A percentile compares a stretch with the other conserved stretches of the same genome.
Evolutionary conservation across 75 land plant species (phyloP).

Genomic region (Picea sitchensis): DNA sequence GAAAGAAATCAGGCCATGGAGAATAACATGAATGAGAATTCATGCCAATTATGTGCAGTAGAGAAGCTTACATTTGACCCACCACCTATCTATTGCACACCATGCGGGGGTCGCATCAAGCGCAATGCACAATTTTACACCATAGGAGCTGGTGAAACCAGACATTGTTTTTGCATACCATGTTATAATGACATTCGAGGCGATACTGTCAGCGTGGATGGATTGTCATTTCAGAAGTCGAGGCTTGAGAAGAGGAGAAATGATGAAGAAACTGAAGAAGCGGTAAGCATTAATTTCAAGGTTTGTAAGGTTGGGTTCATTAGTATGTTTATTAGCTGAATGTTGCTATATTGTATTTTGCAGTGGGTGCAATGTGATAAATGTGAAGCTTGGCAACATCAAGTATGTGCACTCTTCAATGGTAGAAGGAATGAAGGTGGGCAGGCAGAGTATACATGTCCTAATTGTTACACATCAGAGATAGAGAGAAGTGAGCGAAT

Average conservation of each 20-base stretch:
- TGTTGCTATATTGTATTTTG: slow-evolving; percentile 4
- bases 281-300: slow-evolving; percentile 41
- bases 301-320: neutral
- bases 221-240: slow-evolving; percentile 49
- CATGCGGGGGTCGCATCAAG: slow-evolving; percentile 94
- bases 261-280: slow-evolving; percentile 97
- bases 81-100: slow-evolving; percentile 91
- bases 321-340: neutral
- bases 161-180: slow-evolving; percentile 88
- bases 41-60: slow-evolving; percentile 94
- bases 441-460: slow-evolving; percentile 88
- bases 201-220: slow-evolving; percentile 72
- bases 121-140: slow-evolving; percentile 87
- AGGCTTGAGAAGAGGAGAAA: slow-evolving; percentile 85
- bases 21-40: slow-evolving; percentile 71
- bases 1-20: slow-evolving; percentile 96
- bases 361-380: slow-evolving; percentile 99
- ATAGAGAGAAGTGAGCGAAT: slow-evolving; percentile 83
- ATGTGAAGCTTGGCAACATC: slow-evolving; percentile 96
- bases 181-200: slow-evolving; percentile 93
- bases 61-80: slow-evolving; percentile 97
- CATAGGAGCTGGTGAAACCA: slow-evolving; percentile 71
- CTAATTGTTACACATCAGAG: slow-evolving; percentile 73
- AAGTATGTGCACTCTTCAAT: slow-evolving; percentile 95
- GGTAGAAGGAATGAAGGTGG: slow-evolving; percentile 91